A percentile compares a stretch with the other conserved stretches of the same genome.
phyloP scores from a whole-genome alignment of 78 protist genomes.

The Diacronema lutheri region DNA sequence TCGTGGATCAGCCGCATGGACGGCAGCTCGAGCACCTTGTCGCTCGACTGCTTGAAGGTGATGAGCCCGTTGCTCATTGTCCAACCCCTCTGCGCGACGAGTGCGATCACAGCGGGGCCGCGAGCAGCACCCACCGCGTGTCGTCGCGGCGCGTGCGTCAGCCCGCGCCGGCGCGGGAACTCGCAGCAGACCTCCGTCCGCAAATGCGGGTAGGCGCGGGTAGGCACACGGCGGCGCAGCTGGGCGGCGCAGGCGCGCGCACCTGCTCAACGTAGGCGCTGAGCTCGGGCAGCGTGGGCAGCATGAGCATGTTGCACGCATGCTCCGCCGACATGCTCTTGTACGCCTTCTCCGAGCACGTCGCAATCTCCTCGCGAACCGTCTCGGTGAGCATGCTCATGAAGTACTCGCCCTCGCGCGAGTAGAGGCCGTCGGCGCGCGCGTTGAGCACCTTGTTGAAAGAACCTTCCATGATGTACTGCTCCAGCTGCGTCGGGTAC shows the following conservation, averaged over 20 bases:
- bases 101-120: too few relatives aligned
- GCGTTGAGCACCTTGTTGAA: slow-evolving; percentile 35
- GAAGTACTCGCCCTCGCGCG: background rate
- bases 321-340: background rate
- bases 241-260: too few relatives aligned
- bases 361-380: slow-evolving; percentile 38
- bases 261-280: background rate
- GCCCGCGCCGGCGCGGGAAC: too few relatives aligned
- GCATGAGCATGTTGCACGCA: slow-evolving; percentile 15
- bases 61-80: background rate
- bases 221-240: background rate
- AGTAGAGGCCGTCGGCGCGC: background rate
- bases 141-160: too few relatives aligned
- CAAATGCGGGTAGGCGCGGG: background rate
- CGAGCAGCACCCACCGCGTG: too few relatives aligned
- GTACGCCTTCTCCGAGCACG: slow-evolving; percentile 26
- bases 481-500: slow-evolving; percentile 45
- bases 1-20: slow-evolving; percentile 9
- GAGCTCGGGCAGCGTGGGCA: background rate
- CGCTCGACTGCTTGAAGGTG: background rate
- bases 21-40: background rate
- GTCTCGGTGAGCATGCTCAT: slow-evolving; percentile 28
- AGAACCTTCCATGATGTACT: slow-evolving; percentile 68
- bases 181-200: too few relatives aligned
- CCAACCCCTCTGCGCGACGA: background rate